Conservation (phyloP, 176 grass and related monocot genomes). For the Neostapfia colusana region DNA sequence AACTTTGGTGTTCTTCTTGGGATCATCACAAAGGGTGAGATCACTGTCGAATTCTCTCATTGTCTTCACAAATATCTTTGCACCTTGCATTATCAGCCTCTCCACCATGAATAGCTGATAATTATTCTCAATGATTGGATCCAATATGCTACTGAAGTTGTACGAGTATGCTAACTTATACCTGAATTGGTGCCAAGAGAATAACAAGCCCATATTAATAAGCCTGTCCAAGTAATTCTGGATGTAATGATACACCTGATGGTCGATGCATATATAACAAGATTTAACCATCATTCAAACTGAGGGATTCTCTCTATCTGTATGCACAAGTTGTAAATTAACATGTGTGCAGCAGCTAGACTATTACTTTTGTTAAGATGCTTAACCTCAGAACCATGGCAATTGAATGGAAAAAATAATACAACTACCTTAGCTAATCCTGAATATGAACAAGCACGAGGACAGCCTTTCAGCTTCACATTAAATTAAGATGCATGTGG, state of each 20-base stretch:
- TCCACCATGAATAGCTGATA: conserved; percentile 81
- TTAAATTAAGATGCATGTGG: neutral
- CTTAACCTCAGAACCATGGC: neutral
- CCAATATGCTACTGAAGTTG: conserved; percentile 74
- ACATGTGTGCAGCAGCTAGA: neutral
- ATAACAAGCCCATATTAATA: conserved; percentile 9
- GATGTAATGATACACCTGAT: neutral
- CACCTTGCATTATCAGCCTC: conserved; percentile 64
- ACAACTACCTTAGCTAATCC: neutral
- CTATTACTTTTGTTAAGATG: neutral
- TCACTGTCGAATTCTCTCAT: conserved; percentile 72
- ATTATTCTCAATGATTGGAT: conserved; percentile 59
- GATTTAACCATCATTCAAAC: neutral
- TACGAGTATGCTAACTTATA: conserved; percentile 74
- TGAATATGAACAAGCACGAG: conserved; percentile 10
- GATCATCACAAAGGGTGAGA: conserved; percentile 65
- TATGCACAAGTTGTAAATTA: conserved; percentile 1
- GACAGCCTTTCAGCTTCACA: neutral
- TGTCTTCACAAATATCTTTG: conserved; percentile 73
- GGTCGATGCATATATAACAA: neutral
- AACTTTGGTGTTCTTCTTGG: conserved; percentile 72
- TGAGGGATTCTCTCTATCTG: conserved; percentile 1
- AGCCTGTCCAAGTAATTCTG: neutral
- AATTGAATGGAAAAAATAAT: conserved; percentile 4
- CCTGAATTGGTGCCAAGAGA: conserved; percentile 40